These are phyloP conservation scores for Amanita molliuscula DNA, from an alignment of 768 basidiomycete genomes.

Conservation along the genomic window DNA sequence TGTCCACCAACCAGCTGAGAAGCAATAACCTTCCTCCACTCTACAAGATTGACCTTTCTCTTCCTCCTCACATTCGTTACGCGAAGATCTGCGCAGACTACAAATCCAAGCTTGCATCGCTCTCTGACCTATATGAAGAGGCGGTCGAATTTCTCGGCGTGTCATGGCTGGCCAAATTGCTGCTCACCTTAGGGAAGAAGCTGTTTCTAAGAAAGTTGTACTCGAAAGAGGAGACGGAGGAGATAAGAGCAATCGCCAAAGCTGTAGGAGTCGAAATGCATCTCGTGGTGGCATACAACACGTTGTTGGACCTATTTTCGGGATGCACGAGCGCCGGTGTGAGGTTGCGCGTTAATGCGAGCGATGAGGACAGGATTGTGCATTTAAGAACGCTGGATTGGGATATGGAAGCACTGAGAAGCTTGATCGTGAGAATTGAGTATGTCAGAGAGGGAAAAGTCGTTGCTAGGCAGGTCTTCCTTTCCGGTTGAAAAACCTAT, in stretches of 20 bases:
- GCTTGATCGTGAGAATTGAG: slow-evolving; percentile 23
- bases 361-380: slow-evolving; percentile 14
- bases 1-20: not conserved
- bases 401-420: slow-evolving; percentile 25
- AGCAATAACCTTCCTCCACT: slow-evolving; percentile 13
- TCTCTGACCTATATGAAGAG: slow-evolving; percentile 19
- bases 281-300: slow-evolving; percentile 27
- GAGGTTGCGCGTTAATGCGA: slow-evolving; percentile 13
- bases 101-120: slow-evolving; percentile 14
- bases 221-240: slow-evolving; percentile 22
- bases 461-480: slow-evolving; percentile 20
- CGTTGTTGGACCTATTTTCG: slow-evolving; percentile 27
- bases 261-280: slow-evolving; percentile 19
- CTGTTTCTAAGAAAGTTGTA: slow-evolving; percentile 18
- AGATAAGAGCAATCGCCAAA: slow-evolving; percentile 22
- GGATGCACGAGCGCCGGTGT: slow-evolving; percentile 29
- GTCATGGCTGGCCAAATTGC: slow-evolving; percentile 15
- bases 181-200: slow-evolving; percentile 12
- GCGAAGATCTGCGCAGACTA: slow-evolving; percentile 21
- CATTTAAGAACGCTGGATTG: slow-evolving; percentile 30
- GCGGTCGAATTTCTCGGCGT: slow-evolving; percentile 11
- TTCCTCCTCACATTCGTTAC: slow-evolving; percentile 20
- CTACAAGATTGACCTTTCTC: slow-evolving; percentile 22
- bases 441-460: slow-evolving; percentile 21
- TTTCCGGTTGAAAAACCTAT: not conserved